Base-by-base conservation (phyloP, 2,329 filamentous ascomycete genomes). In the Eutypella sp. region DNA sequence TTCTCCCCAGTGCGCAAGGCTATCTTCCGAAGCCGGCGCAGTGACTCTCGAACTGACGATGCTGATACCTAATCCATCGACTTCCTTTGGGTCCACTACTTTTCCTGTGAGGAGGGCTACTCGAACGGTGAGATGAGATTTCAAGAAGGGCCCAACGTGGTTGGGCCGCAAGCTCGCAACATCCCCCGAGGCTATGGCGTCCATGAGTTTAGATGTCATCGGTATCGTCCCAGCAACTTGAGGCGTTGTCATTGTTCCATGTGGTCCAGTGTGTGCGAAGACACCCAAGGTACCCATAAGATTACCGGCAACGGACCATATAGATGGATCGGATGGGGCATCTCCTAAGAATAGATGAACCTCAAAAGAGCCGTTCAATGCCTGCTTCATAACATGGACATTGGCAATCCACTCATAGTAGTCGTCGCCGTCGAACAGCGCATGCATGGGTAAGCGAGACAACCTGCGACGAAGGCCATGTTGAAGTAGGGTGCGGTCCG, bases 381-480 rank as follows among this genome's bases (percentile, higher is more conserved):
- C 79, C 47, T 79, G 75, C 50, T 81, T 84, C 44, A 74, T 70
- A 19, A 83, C 78, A 15, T 71, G 69, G 38, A 91, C 74, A 56
- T 86, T 87, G 53, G 79, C 81, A 20, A 82, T 73, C 79, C 87
- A 92, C 55, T 91, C 76, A 5, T 70, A 72, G 56, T 82, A 81
- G 9, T 59, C 58, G 38, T 64, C 64, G 11, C 70, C 55, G 2
- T 61, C 58, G 29, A 75, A 62, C 6, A 74, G 57, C 20, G 57
- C 56, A 5, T 57, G 44, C 22, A 59, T 56, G 24, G 66, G 51
- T 37, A 66, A 58, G 11, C 47, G 42, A 19, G 42, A 29, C 29
- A 45, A 55, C 22, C 52, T 47, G 41, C 50, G 40, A 23, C 51
- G 4, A 22, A n/a, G 13, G 19, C 23, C 36, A 2, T 13, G 9